A percentile compares a stretch with the other conserved stretches of the same genome.
These are phyloP conservation scores for Trichomonas vaginalis DNA, from an alignment of 208 protist genomes.

Conservation along the genomic window DNA sequence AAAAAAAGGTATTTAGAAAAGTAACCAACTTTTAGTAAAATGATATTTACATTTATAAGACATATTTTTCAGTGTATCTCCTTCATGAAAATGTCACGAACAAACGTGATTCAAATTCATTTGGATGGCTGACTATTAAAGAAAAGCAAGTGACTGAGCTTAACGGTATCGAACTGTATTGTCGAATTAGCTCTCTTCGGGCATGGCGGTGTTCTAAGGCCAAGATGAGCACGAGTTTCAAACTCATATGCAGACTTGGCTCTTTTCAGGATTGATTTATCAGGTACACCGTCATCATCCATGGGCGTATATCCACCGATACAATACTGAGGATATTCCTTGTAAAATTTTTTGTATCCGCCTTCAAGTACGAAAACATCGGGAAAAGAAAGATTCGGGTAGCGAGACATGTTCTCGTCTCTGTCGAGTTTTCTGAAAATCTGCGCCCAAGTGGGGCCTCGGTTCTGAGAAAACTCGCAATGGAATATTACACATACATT, in stretches of 20 bases:
- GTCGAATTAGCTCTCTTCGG: not conserved
- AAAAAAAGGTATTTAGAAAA: too few relatives aligned
- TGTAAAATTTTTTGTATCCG: not conserved
- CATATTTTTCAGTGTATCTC: too few relatives aligned
- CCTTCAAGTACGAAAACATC: not conserved
- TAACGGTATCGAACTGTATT: not conserved
- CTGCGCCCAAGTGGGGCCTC: not conserved
- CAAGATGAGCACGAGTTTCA: not conserved
- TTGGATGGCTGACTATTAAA: not conserved
- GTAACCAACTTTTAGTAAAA: too few relatives aligned
- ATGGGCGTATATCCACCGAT: not conserved
- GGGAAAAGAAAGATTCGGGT: not conserved
- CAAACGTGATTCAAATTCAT: not conserved
- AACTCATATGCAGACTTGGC: not conserved
- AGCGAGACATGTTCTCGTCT: not conserved
- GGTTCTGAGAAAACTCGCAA: constrained; percentile 23
- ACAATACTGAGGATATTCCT: not conserved
- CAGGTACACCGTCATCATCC: not conserved
- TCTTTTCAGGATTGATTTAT: not conserved
- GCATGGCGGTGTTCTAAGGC: not conserved
- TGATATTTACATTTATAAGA: too few relatives aligned
- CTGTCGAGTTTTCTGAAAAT: not conserved
- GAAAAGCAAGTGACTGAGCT: not conserved
- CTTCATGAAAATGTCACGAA: too few relatives aligned
- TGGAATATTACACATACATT: constrained; percentile 9